Evolutionary conservation across 495 filamentous ascomycete genomes (phyloP), one percentile per base, ranked within the genome.

Genomic region (Penicillium silybi): DNA sequence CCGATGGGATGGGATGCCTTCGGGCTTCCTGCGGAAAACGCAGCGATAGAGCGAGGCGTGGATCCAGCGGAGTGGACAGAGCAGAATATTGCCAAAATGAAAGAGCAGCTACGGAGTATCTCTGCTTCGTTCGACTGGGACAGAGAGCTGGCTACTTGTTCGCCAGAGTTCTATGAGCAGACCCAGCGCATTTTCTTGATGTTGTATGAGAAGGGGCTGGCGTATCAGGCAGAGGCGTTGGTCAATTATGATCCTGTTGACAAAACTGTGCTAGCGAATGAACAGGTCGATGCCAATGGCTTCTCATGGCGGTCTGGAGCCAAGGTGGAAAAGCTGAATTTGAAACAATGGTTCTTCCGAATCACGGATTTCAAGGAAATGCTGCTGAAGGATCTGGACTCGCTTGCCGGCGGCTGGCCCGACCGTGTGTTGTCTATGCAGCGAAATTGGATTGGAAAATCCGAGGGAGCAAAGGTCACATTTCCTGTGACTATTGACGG

Each of bases 1-100:
- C 90, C 90, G 23, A 95, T 96, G 83, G 90, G 89, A 3, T 96
- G 90, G 90, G 90, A 96, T 76, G 89, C 88, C 17, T 95, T 96
- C 64, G 90, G 90, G 3, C 72, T 96, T 38, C 90, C 90, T 8
- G 90, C 90, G 32, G 90, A 96, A 71, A 96, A 96, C 71, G 90
- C 90, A 16, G 90, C 90, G n/a, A 92, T 95, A 52, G 89, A 95
- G 70, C 73, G 85, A 45, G 87, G 88, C 32, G 75, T 92, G 52
- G 80, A 89, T 67, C 89, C 90, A 6, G 85, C 81, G 11, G 72
- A 70, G 0, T 96, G 90, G 90, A 96, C 90, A 17, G 77, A 74
- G 59, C 64, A 76, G 42, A 96, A 96, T 65, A 95, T 96, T 46
- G 68, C 71, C 10, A 80, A 74, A 52, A 96, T 96, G 90, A 93